phyloP scores from a whole-genome alignment of 208 protist species.

The Wallacemonas sp. region DNA sequence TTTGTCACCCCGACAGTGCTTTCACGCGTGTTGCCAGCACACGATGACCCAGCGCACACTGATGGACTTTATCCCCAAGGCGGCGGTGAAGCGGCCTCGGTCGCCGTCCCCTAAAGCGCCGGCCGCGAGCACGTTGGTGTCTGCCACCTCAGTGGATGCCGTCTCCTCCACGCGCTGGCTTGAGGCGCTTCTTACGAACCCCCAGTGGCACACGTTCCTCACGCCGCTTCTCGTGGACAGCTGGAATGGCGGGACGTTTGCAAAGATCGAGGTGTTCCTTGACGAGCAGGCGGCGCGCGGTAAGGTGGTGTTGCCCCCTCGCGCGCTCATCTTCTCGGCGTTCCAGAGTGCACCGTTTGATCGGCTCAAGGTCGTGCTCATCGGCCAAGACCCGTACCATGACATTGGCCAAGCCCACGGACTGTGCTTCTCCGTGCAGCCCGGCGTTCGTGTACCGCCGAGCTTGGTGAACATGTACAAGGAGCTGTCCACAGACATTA shows the following conservation, averaged over 20 bases:
- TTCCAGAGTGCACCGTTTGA: constrained; percentile 92
- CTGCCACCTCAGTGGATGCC: background rate
- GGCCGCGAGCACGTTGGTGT: background rate
- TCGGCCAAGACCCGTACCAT: constrained; percentile 97
- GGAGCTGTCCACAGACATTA: constrained; percentile 88
- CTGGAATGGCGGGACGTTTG: constrained; percentile 46
- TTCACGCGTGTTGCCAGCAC: no score
- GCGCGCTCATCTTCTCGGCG: constrained; percentile 83
- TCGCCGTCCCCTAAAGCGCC: background rate
- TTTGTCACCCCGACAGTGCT: no score
- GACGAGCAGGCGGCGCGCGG: constrained; percentile 33
- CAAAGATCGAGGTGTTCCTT: constrained; percentile 66
- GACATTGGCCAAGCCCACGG: constrained; percentile 95
- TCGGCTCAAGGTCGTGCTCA: constrained; percentile 92
- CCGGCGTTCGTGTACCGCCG: constrained; percentile 82
- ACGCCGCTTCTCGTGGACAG: constrained; percentile 36
- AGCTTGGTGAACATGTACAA: constrained; percentile 97
- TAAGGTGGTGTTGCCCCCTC: constrained; percentile 78
- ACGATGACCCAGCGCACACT: constrained; percentile 23
- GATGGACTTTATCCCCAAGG: constrained; percentile 15
- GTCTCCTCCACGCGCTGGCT: constrained; percentile 26
- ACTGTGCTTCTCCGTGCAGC: constrained; percentile 95
- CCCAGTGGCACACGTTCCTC: constrained; percentile 59
- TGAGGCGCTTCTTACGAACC: constrained; percentile 35
- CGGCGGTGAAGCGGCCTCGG: background rate